Percentiles rank a stretch among this genome's conserved stretches.
phyloP scores from a whole-genome alignment of 352 stramenopile species.

The Globisporangium echinulatum region DNA sequence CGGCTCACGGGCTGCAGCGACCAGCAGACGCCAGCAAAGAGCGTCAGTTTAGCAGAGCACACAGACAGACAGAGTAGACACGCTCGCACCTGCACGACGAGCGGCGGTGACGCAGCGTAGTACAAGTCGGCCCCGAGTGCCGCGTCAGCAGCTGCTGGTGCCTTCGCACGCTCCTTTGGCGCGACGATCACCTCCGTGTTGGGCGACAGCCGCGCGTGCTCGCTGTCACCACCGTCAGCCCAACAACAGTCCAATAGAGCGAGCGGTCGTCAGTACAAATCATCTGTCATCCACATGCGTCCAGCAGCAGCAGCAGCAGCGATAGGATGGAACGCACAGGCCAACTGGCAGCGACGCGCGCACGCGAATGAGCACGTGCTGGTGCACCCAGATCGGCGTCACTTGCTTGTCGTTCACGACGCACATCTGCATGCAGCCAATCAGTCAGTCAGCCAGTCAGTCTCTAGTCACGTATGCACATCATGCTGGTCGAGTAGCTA shows the following conservation, averaged over 20 bases:
- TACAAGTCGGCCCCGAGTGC: slow-evolving; percentile 45
- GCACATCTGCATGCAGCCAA: slow-evolving; percentile 42
- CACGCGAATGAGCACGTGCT: slow-evolving; percentile 71
- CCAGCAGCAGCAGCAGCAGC: not conserved
- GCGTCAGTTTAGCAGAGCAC: not conserved
- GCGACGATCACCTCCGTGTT: slow-evolving; percentile 74
- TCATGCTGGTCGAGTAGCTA: too few species aligned
- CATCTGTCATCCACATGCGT: not conserved
- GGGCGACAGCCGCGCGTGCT: slow-evolving; percentile 59
- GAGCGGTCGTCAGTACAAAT: not conserved
- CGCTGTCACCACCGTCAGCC: slow-evolving; percentile 19
- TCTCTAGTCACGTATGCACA: too few species aligned
- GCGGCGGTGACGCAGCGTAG: slow-evolving; percentile 43
- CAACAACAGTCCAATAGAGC: too few species aligned
- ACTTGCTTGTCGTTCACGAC: slow-evolving; percentile 85
- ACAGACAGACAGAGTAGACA: not conserved
- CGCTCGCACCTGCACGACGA: slow-evolving; percentile 39
- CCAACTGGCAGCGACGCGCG: slow-evolving; percentile 46
- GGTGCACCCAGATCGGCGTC: slow-evolving; percentile 76
- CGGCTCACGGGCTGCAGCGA: not conserved
- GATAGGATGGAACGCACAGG: slow-evolving; percentile 33
- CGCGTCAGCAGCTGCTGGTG: slow-evolving; percentile 13
- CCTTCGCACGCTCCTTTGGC: slow-evolving; percentile 52
- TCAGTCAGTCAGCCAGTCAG: not conserved
- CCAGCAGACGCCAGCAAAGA: not conserved